Evolutionary conservation across 1,284 basidiomycete genomes (phyloP), one percentile per base, ranked within the genome.

Genomic region (Cutaneotrichosporon dermatis): DNA sequence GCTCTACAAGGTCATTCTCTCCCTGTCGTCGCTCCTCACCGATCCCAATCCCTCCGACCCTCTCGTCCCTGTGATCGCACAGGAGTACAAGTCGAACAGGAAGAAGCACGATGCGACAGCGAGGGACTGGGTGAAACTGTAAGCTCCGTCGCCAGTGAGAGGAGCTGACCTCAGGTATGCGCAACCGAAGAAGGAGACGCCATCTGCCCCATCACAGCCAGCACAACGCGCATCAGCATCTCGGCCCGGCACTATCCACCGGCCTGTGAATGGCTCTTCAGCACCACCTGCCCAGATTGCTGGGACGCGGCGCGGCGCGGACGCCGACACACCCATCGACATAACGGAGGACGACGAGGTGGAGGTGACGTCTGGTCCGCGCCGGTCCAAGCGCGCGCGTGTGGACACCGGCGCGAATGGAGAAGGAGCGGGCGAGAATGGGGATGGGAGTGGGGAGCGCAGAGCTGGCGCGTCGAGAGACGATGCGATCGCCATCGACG

Each of bases 11-110:
- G 92, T 96, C 37, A 77, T 97, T 41, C 83, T 96, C 70, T 95
- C 91, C 72, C 94, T 97, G 74, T 95, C 91, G 70, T 96, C 94
- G 66, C 93, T 96, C 88, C 80, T 97, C 72, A 95, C 92, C 52
- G 94, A 97, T 76, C 93, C 93, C 66, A 97, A 96, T 80, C 93
- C 93, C 52, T 90, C 94, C 77, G 93, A 97, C 74, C 80, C 81
- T 0, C 75, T 82, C 35, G 79, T 80, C 15, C 73, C 78, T 8
- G 62, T 71, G 34, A 80, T 81, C 25, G 79, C 92, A 41, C 87
- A 92, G 75, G 78, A 92, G 71, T 95, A 93, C 84, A 92, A 91
- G 86, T 89, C 86, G 53, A 89, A 95, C 79, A 86, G 89, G 70
- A 81, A 86, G 67, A 86, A 89, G 72, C 96, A 96, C 76, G 93